Base-by-base conservation (phyloP, 1,139 yeast genomes). In the Taphrina confusa region DNA sequence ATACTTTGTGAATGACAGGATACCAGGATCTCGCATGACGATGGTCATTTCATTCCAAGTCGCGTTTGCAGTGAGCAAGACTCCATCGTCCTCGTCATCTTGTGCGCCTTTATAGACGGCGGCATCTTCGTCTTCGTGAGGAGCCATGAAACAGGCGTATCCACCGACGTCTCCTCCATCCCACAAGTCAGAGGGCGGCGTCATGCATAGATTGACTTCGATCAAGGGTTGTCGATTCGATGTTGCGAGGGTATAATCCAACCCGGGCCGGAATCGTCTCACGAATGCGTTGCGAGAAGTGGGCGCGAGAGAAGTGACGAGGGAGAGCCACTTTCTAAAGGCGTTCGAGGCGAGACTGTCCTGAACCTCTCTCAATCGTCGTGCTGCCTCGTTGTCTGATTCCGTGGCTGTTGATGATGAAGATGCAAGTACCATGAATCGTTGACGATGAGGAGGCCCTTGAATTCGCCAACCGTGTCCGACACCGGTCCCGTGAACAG, bases 221-320 rank as follows among this genome's bases (percentile, higher is more conserved):
- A 63, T 61, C n/a, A 63, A 49, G 6, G 64, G 64, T 3, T 65
- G 66, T 14, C 52, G 85, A 3, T 84, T 77, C 9, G 87, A 80
- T 0, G 97, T 88, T 0, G 98, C 98, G 55, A 94, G 76, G 2
- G 92, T 91, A 72, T 88, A 94, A 72, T 94, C 99, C 39, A 82
- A 83, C 1, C 97, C 98, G 0, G 97, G 98, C 67, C 98, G 81
- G 74, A 94, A 94, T 65, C 97, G 77, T 69, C 99, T 81, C 1
- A 86, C 80, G 40, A 90, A 70, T 1, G 87, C 75, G 66, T 86
- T 87, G 63, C 87, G 88, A 44, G 84, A 79, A 8, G 82, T 75
- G 6, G 87, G 82, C 1, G 79, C 74, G 61, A 90, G 70, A n/a
- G 83, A 79, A 0, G 97, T 86, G 3, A 91, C 72, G 2, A 75